Percentiles rank a stretch among this genome's conserved stretches.
Evolutionary conservation across 768 basidiomycete genomes (phyloP).

Genomic region (Phaeotremella skinneri): DNA sequence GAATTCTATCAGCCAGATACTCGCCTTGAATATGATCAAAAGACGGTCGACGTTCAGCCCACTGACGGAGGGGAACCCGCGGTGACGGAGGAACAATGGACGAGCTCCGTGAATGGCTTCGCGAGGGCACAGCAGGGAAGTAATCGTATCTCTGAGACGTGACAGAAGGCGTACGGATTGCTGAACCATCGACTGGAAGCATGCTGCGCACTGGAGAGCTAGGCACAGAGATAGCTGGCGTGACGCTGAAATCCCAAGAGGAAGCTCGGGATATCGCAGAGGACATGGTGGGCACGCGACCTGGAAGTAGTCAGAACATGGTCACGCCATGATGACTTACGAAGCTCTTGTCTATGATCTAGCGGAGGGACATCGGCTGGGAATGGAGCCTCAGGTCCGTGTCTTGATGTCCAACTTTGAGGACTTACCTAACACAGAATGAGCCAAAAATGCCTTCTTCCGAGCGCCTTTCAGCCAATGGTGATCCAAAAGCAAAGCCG

Average conservation of each 20-base stretch:
- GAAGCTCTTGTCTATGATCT: conserved; percentile 37
- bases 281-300: conserved; percentile 33
- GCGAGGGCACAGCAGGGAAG: conserved; percentile 13
- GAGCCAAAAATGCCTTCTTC: conserved; percentile 74
- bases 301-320: conserved; percentile 7
- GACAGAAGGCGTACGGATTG: conserved; percentile 8
- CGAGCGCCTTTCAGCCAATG: conserved; percentile 77
- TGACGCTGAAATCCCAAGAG: conserved; percentile 29
- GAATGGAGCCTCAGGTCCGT: background rate
- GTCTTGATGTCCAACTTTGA: background rate
- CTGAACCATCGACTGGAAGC: conserved; percentile 6
- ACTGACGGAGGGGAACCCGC: conserved; percentile 23
- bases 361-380: conserved; percentile 34
- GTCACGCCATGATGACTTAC: conserved; percentile 18
- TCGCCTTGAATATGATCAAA: background rate
- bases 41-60: conserved; percentile 20
- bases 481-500: conserved; percentile 70
- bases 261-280: conserved; percentile 22
- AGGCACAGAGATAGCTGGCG: conserved; percentile 16
- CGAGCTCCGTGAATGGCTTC: conserved; percentile 20
- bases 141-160: conserved; percentile 14
- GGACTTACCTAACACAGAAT: conserved; percentile 60
- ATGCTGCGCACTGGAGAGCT: conserved; percentile 16
- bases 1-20: background rate
- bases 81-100: conserved; percentile 28